Evolutionary conservation across 2,329 filamentous ascomycete species (phyloP), one percentile per base, ranked within the genome.

Genomic region (Cladophialophora yegresii): DNA sequence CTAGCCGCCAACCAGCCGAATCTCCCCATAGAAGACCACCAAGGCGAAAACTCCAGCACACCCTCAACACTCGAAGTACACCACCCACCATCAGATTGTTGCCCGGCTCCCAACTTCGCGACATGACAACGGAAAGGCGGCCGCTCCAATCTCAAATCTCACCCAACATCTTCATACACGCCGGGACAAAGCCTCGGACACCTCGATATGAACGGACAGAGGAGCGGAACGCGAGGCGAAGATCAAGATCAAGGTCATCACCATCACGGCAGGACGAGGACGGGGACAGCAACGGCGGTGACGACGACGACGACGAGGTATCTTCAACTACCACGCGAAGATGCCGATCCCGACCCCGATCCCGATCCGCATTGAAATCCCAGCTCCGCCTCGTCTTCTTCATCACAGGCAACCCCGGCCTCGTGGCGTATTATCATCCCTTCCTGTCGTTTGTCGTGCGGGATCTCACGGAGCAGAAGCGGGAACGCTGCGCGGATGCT

Each of bases 321-420:
- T 28, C n/a, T n/a, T n/a, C n/a, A n/a, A n/a, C 33, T 22, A 49
- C n/a, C 33, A 33, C 6, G n/a, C 12, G 26, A 28, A 28, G 26
- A 28, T 28, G 3, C 26, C 3, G 26, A 5, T 23, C 10, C 20
- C 13, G 10, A n/a, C 2, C 26, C 6, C 26, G 22, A 26, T 26
- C 47, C 3, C 23, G 4, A 3, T 8, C 20, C 36, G n/a, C n/a
- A 16, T 2, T 3, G 26, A 28, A 6, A 6, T 6, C 6, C 26
- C 3, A 28, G 26, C 26, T 28, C 26, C 33, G 16, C 60, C 32
- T 71, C 13, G 54, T 80, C 12, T 81, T 77, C 69, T 80, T 83
- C 62, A 77, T 84, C 33, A 78, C 81, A 23, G 81, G 82, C 28
- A 84, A 83, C 66, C 80, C 82, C 1, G 79, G 81, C 1, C 72